A percentile compares a stretch with the other conserved stretches of the same genome.
These are phyloP conservation scores for Claviceps sp. DNA, from an alignment of 2,329 filamentous ascomycete genomes.

Conservation along the genomic window DNA sequence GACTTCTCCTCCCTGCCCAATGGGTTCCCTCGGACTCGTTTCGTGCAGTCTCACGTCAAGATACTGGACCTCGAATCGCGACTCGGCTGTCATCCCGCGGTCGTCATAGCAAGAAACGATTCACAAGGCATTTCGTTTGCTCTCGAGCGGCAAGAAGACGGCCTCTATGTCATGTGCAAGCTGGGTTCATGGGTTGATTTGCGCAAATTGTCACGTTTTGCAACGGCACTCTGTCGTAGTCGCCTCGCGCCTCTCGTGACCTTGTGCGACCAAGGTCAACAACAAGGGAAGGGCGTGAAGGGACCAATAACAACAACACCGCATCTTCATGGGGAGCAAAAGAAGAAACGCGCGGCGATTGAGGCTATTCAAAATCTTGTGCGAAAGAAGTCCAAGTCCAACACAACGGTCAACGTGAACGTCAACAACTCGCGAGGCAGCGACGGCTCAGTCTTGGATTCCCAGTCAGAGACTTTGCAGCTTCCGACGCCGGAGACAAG, in stretches of 20 bases:
- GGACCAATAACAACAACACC: constrained; percentile 29
- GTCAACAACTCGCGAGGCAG: constrained; percentile 11
- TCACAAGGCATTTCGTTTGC: constrained; percentile 41
- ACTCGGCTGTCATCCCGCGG: constrained; percentile 36
- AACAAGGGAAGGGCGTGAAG: constrained; percentile 9
- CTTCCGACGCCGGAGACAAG: constrained; percentile 7
- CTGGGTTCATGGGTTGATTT: constrained; percentile 54
- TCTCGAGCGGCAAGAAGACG: constrained; percentile 49
- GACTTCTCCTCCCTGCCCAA: constrained; percentile 39
- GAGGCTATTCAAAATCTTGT: constrained; percentile 50
- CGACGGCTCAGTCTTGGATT: constrained; percentile 7
- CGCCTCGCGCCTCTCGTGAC: constrained; percentile 11
- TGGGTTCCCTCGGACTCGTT: constrained; percentile 37
- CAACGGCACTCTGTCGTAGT: constrained; percentile 26
- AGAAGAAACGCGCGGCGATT: constrained; percentile 45
- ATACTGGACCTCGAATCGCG: constrained; percentile 50
- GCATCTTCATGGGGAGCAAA: constrained; percentile 33
- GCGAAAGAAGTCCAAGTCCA: constrained; percentile 34
- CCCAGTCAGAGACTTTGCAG: constrained; percentile 5
- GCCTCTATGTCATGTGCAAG: constrained; percentile 54
- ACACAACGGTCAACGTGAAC: constrained; percentile 25
- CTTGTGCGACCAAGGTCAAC: constrained; percentile 5
- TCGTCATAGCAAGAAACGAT: constrained; percentile 50
- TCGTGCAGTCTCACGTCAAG: constrained; percentile 48
- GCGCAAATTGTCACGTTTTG: constrained; percentile 34